Base-by-base conservation (phyloP, 1,284 basidiomycete genomes). In the Tilletia horrida region DNA sequence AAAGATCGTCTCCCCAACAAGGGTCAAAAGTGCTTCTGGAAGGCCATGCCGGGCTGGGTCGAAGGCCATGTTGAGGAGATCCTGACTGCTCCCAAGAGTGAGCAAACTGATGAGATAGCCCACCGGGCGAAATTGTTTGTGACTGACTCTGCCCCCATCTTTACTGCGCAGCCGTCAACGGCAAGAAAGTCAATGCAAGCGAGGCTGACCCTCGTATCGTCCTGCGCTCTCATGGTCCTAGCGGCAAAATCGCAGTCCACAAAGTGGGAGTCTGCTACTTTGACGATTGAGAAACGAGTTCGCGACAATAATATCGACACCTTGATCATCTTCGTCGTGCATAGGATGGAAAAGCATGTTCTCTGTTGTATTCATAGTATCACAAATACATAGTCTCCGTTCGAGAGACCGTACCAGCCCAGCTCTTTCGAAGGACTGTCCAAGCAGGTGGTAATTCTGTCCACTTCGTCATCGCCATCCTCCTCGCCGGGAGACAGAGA, bases 11-110 rank as follows among this genome's bases (percentile, higher is more conserved):
- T 69, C 4, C 65, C 68, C 4, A 35, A 31, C 18, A 64, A 59
- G 2, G 62, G 52, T 9, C 64, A 67, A 43, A 59, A 67, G 23
- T 66, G 64, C 23, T 63, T 61, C 2, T 69, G 68, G 68, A 69
- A 69, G 44, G 68, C 68, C 8, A 66, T 69, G 68, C 68, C 65
- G 3, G 68, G 68, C 27, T 69, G 68, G 68, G 68, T 69, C 25
- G 14, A 63, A 8, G 68, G 68, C 23, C 40, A 64, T 35, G 63
- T 69, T 16, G 11, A 63, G 40, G 59, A 67, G 25, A 70, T 67
- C 25, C 35, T 67, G 21, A 67, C 66, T 21, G 1, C 1, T 9
- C 11, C 29, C 23, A 66, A 67, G n/a, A 48, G 45, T 48, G 45
- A 48, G 45, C 45, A 48, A 7, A 23, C 16, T 18, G 18, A 7